A percentile compares a stretch with the other conserved stretches of the same genome.
Conservation (phyloP, 805 yeast species). For the Monosporozyma unispora region DNA sequence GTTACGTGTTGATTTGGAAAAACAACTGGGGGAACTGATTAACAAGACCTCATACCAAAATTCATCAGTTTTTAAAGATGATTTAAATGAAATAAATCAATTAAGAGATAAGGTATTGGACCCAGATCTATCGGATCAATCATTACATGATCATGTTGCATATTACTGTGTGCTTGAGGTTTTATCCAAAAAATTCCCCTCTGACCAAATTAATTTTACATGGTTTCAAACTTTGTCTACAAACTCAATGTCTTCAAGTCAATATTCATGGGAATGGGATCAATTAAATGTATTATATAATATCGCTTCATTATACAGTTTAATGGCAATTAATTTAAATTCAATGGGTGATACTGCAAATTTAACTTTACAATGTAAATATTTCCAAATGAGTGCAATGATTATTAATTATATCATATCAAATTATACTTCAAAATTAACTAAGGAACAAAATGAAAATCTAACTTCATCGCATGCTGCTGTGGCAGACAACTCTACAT, state of each 20-base stretch:
- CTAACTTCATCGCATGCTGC: constrained; percentile 5
- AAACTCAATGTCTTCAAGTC: constrained; percentile 40
- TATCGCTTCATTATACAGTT: constrained; percentile 55
- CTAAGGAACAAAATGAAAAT: constrained; percentile 5
- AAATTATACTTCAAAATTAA: constrained; percentile 6
- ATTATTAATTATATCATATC: constrained; percentile 37
- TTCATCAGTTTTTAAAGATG: constrained; percentile 34
- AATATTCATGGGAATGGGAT: constrained; percentile 50
- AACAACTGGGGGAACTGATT: constrained; percentile 36
- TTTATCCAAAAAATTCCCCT: constrained; percentile 51
- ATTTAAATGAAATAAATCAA: constrained; percentile 35
- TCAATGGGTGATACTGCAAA: constrained; percentile 33
- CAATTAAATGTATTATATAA: constrained; percentile 56
- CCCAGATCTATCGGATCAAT: constrained; percentile 31
- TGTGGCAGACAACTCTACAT: constrained; percentile 38
- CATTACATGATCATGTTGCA: constrained; percentile 31
- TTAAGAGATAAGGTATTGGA: constrained; percentile 37
- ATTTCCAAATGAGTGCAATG: constrained; percentile 69
- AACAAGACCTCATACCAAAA: constrained; percentile 40
- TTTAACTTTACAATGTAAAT: constrained; percentile 36
- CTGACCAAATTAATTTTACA: constrained; percentile 47
- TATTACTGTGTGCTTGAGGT: constrained; percentile 41
- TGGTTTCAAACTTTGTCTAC: constrained; percentile 70
- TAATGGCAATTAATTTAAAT: constrained; percentile 41
- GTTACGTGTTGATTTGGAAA: constrained; percentile 33